phyloP scores from a whole-genome alignment of 371 early-diverging fungal species.

The Dinochytrium kinnereticum region DNA sequence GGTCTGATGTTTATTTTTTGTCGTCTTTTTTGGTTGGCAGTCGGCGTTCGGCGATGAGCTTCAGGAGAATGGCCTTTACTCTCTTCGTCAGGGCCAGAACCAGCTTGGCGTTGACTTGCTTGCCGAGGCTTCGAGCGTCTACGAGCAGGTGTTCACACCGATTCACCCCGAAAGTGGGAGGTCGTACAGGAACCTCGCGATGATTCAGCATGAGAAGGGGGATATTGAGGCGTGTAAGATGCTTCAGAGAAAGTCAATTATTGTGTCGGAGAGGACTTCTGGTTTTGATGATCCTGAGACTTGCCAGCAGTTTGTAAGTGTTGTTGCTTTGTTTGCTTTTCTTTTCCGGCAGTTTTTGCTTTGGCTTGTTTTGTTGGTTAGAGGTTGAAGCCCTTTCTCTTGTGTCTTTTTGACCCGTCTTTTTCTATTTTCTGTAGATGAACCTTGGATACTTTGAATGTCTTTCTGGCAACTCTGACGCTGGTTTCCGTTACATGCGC shows the following conservation, averaged over 20 bases:
- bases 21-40: slow-evolving; percentile 42
- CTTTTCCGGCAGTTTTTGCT: neutral
- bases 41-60: slow-evolving; percentile 84
- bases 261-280: slow-evolving; percentile 81
- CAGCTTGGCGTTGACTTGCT: slow-evolving; percentile 75
- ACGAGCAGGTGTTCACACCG: slow-evolving; percentile 91
- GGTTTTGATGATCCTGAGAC: slow-evolving; percentile 92
- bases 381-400: no score
- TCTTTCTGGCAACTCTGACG: slow-evolving; percentile 72
- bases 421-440: slow-evolving; percentile 52
- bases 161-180: slow-evolving; percentile 88
- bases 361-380: slow-evolving; percentile 22
- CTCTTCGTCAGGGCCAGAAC: slow-evolving; percentile 71
- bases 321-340: neutral
- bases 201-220: slow-evolving; percentile 80
- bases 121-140: slow-evolving; percentile 81
- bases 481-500: slow-evolving; percentile 77
- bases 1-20: neutral
- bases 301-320: slow-evolving; percentile 81
- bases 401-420: no score
- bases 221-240: slow-evolving; percentile 77
- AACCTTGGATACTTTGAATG: slow-evolving; percentile 90
- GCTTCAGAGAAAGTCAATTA: slow-evolving; percentile 85
- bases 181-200: slow-evolving; percentile 85
- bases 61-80: slow-evolving; percentile 82